A percentile compares a stretch with the other conserved stretches of the same genome.
These are phyloP conservation scores for Chlorella vulgaris DNA, from an alignment of 139 green algal species.

Conservation along the genomic window DNA sequence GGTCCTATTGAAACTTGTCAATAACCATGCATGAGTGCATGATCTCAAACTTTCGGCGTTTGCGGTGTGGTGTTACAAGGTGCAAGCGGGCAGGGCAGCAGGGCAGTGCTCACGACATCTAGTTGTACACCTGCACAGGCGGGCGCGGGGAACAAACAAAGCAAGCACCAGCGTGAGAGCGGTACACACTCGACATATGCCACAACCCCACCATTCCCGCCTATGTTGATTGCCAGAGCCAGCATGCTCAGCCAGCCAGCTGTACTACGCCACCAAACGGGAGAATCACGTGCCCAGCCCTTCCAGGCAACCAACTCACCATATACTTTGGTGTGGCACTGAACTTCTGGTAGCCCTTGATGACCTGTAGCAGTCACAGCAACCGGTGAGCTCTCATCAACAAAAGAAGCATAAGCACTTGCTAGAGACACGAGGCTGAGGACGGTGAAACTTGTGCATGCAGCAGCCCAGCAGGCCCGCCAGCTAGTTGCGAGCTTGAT, in stretches of 20 bases:
- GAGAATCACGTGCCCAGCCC: background rate
- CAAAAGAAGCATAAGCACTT: too few species aligned
- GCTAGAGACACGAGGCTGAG: too few species aligned
- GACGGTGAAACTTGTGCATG: too few species aligned
- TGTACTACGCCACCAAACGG: too few species aligned
- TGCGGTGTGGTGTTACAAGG: background rate
- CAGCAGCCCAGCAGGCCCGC: too few species aligned
- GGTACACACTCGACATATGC: background rate
- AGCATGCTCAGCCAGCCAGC: background rate
- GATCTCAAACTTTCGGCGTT: too few species aligned
- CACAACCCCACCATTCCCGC: background rate
- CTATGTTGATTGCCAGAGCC: background rate
- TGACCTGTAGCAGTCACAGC: constrained; percentile 58
- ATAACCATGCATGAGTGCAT: too few species aligned
- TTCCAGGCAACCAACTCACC: constrained; percentile 52
- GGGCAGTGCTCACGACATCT: too few species aligned
- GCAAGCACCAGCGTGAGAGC: background rate
- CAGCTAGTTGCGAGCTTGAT: too few species aligned
- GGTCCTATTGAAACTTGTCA: too few species aligned
- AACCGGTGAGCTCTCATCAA: too few species aligned
- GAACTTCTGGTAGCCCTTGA: constrained; percentile 99
- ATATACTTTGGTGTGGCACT: constrained; percentile 97
- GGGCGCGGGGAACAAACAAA: background rate
- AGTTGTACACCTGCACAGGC: constrained; percentile 2
- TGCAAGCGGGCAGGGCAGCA: too few species aligned